phyloP scores from a whole-genome alignment of 805 yeast genomes.

The Maudiozyma pseudohumilis region DNA sequence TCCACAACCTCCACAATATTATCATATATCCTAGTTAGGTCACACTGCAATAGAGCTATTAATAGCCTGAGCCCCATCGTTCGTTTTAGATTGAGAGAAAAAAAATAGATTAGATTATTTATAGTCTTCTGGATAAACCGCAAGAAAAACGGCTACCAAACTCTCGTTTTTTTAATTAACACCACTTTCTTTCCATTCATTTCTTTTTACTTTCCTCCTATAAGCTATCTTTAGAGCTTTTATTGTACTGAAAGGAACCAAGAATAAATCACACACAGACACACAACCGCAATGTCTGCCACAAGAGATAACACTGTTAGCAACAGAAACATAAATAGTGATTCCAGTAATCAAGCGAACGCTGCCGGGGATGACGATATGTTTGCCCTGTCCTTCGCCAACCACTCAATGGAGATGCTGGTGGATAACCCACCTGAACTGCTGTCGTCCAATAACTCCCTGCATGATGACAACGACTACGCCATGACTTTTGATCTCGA shows the following conservation, averaged over 20 bases:
- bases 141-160: neutral
- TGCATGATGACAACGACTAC: neutral
- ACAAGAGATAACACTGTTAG: neutral
- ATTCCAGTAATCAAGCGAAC: neutral
- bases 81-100: neutral
- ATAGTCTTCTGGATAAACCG: neutral
- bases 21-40: too few species aligned
- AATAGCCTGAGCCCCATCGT: too few species aligned
- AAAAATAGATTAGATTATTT: neutral
- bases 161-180: neutral
- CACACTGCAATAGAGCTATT: too few species aligned
- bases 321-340: neutral
- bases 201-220: neutral
- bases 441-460: neutral
- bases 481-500: neutral
- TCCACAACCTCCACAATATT: too few species aligned
- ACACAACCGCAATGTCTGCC: neutral
- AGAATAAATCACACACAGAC: neutral
- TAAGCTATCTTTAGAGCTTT: neutral
- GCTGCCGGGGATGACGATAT: neutral
- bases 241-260: neutral
- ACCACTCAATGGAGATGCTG: conserved; percentile 1
- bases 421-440: neutral
- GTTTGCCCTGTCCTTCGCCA: conserved; percentile 3
- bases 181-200: neutral